phyloP scores from a whole-genome alignment of 2,329 filamentous ascomycete species.

The Trichoderma afroharzianum region DNA sequence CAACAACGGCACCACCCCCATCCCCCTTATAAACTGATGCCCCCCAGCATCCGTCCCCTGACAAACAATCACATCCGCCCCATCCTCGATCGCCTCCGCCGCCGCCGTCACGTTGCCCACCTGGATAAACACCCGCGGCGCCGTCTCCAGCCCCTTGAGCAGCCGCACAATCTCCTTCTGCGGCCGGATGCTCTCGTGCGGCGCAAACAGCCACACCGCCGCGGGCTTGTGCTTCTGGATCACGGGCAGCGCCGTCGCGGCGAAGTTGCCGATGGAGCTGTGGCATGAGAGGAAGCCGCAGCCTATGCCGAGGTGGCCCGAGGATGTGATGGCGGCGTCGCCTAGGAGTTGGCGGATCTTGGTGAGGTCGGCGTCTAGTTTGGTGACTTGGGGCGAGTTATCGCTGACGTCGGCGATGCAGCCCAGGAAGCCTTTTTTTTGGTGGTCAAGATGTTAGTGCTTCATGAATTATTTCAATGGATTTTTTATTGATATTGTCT shows the following conservation, averaged over 20 bases:
- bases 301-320: conserved; percentile 49
- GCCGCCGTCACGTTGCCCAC: conserved; percentile 58
- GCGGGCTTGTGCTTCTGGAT: conserved; percentile 51
- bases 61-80: conserved; percentile 56
- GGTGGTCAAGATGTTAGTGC: not conserved
- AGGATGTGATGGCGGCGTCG: conserved; percentile 19
- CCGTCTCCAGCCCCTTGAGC: conserved; percentile 27
- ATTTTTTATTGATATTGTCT: not conserved
- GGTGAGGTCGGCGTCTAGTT: conserved; percentile 32
- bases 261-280: conserved; percentile 36
- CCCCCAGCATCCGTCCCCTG: conserved; percentile 64
- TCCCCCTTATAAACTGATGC: conserved; percentile 54
- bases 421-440: conserved; percentile 31
- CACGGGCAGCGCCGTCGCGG: conserved; percentile 45
- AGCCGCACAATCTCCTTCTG: conserved; percentile 36
- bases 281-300: conserved; percentile 54
- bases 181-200: conserved; percentile 40
- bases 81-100: conserved; percentile 43
- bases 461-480: not conserved
- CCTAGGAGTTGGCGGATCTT: conserved; percentile 29
- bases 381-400: conserved; percentile 30
- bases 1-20: conserved; percentile 53
- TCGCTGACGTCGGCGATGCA: conserved; percentile 30
- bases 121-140: conserved; percentile 56
- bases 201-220: conserved; percentile 66